Evolutionary conservation across 805 yeast genomes (phyloP).

Genomic region (Ogataea pignaliae): DNA sequence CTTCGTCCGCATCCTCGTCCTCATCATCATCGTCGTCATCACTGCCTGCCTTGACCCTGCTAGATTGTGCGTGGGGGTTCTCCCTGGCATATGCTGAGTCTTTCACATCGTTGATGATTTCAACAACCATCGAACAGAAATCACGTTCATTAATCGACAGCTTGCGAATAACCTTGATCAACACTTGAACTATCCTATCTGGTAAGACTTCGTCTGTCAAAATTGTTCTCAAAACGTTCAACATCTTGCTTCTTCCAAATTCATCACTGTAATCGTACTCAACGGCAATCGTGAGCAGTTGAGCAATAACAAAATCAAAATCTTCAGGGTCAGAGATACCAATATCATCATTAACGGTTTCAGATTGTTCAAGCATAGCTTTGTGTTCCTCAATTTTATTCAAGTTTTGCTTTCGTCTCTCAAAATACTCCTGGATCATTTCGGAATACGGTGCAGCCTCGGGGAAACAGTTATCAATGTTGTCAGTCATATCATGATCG

Average conservation of each 20-base stretch:
- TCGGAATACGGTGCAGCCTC: constrained; percentile 71
- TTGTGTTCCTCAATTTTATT: constrained; percentile 22
- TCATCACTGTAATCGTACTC: constrained; percentile 87
- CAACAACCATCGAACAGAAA: constrained; percentile 79
- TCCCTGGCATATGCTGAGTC: constrained; percentile 49
- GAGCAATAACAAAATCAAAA: constrained; percentile 69
- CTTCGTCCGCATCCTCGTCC: constrained; percentile 3
- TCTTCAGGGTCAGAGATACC: constrained; percentile 48
- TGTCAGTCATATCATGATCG: constrained; percentile 44
- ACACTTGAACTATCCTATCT: constrained; percentile 48
- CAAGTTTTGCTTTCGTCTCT: constrained; percentile 35
- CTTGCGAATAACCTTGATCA: constrained; percentile 62
- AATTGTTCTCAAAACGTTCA: constrained; percentile 54
- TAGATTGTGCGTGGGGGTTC: constrained; percentile 19
- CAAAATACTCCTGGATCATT: constrained; percentile 51
- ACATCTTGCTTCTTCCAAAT: constrained; percentile 77
- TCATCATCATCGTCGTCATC: constrained; percentile 27
- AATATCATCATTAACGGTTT: constrained; percentile 15
- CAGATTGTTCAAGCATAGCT: constrained; percentile 13
- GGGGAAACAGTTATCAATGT: constrained; percentile 68
- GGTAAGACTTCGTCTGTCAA: constrained; percentile 53
- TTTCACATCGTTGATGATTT: constrained; percentile 78
- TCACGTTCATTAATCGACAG: constrained; percentile 78
- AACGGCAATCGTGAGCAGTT: constrained; percentile 61
- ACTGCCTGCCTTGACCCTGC: constrained; percentile 18